Conservation (phyloP, 306 rosid species). For the Phaseolus lunatus region DNA sequence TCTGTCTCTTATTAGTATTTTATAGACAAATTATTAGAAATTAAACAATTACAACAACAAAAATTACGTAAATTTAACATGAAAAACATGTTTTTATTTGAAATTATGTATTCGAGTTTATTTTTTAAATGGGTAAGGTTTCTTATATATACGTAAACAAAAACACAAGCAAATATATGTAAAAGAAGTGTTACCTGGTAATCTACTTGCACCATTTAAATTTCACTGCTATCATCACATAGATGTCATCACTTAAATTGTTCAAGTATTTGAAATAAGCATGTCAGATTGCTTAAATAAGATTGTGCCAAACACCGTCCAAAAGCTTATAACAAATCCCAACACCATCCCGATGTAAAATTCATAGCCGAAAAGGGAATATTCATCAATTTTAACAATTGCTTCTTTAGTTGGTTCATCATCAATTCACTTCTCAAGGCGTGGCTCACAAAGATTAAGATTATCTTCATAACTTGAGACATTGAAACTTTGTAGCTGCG, state of each 20-base stretch:
- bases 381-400: neutral
- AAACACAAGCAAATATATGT: too few relatives aligned
- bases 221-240: neutral
- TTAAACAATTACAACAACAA: too few relatives aligned
- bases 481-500: constrained; percentile 38
- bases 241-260: neutral
- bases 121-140: too few relatives aligned
- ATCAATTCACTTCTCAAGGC: neutral
- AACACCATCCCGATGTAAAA: neutral
- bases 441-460: constrained; percentile 28
- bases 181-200: too few relatives aligned
- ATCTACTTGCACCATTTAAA: too few relatives aligned
- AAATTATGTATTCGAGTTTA: too few relatives aligned
- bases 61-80: too few relatives aligned
- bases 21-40: too few relatives aligned
- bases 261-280: constrained; percentile 18
- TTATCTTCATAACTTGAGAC: constrained; percentile 27
- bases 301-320: neutral
- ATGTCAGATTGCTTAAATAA: neutral
- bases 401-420: neutral
- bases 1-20: too few relatives aligned
- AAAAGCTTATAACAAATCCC: constrained; percentile 20
- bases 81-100: too few relatives aligned
- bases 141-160: too few relatives aligned
- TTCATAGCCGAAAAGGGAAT: neutral